phyloP scores from a whole-genome alignment of 495 filamentous ascomycete species.

The Penicillium psychrofluorescens region DNA sequence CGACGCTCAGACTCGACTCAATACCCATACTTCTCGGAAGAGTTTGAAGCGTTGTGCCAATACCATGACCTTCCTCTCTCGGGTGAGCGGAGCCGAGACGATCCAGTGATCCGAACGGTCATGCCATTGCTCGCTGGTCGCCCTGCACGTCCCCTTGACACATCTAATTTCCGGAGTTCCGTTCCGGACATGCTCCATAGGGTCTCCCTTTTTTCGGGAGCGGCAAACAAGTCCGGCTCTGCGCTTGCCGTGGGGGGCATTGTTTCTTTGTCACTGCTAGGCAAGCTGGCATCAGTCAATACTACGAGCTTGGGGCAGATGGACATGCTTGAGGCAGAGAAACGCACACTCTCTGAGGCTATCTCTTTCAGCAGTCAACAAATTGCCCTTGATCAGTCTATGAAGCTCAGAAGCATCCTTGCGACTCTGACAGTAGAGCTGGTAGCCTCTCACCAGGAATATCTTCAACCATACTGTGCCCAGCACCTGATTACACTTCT shows the following conservation, averaged over 20 bases:
- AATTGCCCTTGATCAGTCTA: slow-evolving; percentile 39
- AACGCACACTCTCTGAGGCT: slow-evolving; percentile 51
- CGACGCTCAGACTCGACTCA: slow-evolving; percentile 30
- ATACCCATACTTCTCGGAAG: slow-evolving; percentile 43
- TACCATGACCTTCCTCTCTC: slow-evolving; percentile 40
- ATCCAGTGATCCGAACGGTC: slow-evolving; percentile 19
- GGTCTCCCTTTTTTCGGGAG: slow-evolving; percentile 30
- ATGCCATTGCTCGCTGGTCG: slow-evolving; percentile 36
- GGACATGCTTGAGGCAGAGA: slow-evolving; percentile 57
- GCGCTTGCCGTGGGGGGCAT: slow-evolving; percentile 41
- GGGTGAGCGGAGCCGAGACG: slow-evolving; percentile 6
- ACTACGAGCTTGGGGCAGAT: slow-evolving; percentile 53
- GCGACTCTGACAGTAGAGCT: slow-evolving; percentile 43
- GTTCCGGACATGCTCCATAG: slow-evolving; percentile 31
- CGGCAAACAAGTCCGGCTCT: slow-evolving; percentile 13
- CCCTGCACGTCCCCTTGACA: slow-evolving; percentile 24
- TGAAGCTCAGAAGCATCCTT: slow-evolving; percentile 39
- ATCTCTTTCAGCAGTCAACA: slow-evolving; percentile 40
- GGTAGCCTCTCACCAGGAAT: slow-evolving; percentile 32
- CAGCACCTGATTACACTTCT: slow-evolving; percentile 20
- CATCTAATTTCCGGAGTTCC: slow-evolving; percentile 22
- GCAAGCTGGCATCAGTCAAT: slow-evolving; percentile 45
- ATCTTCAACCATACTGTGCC: slow-evolving; percentile 25
- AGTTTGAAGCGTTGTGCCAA: slow-evolving; percentile 64
- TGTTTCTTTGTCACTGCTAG: slow-evolving; percentile 48